Base-by-base conservation (phyloP, 257 asterid species). In the Solanum dulcamara region DNA sequence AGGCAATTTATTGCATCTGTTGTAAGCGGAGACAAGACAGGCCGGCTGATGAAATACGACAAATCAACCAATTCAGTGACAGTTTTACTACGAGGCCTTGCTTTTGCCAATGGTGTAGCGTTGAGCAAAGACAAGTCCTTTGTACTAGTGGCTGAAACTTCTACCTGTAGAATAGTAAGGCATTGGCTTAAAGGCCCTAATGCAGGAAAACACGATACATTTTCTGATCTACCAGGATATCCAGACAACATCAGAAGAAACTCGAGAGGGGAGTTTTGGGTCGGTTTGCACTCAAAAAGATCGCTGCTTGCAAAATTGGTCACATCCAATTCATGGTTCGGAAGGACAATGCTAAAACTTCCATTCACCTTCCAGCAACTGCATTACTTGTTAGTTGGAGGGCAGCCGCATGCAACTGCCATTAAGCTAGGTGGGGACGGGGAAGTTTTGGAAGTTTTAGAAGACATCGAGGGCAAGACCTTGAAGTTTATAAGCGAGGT, bases 171-270 rank as follows among this genome's bases (percentile, higher is more conserved):
- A 82, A 70, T 88, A 55, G 37, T 86, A 8, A 86, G 93, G 86
- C 88, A 81, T 22, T 92, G 97, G 97, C 92, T 93, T 84, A 67
- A 85, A 62, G 95, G 96, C 70, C 93, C 93, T 4, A 84, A 90
- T 51, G 92, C 93, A 24, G 94, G 96, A 32, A 88, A 84, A 46
- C 87, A 87, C 17, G 92, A 89, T 0, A 74, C 83, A 5, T 91
- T 94, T 68, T 90, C 90, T 15, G 90, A 90, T 80, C 83, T 94
- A 1, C 90, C 93, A 17, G 96, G 98, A 80, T 92, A 86, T 85
- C 94, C 94, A 1, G 97, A 94, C 93, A 93, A 94, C 87, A 88
- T 94, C 13, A 92, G 94, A 85, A 87, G 92, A 85, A 93, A 92
- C 81, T 77, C 90, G 0, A 90, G 87, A 28, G 96, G 97, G 11